phyloP scores from a whole-genome alignment of 257 asterid genomes.

The Petunia axillaris region DNA sequence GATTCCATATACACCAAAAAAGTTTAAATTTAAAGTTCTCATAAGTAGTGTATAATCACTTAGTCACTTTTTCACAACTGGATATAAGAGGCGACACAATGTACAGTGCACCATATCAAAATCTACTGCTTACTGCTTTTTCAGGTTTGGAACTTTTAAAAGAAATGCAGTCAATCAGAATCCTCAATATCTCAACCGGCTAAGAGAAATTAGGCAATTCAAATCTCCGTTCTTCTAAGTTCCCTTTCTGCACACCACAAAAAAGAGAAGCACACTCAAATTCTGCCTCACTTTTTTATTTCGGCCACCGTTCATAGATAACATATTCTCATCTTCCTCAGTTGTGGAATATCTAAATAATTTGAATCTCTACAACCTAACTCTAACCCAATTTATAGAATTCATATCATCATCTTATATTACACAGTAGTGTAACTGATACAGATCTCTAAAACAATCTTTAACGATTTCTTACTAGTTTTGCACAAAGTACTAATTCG shows the following conservation, averaged over 20 bases:
- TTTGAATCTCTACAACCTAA: neutral
- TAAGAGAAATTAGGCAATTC: neutral
- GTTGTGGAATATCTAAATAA: neutral
- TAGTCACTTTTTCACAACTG: neutral
- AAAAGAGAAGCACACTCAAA: neutral
- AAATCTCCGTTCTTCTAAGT: neutral
- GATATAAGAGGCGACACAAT: neutral
- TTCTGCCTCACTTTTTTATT: neutral
- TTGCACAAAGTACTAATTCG: neutral
- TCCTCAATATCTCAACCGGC: neutral
- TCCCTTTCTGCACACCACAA: neutral
- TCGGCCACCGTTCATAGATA: neutral
- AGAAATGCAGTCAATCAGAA: neutral
- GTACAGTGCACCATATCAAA: neutral
- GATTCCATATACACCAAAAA: neutral
- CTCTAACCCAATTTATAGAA: neutral
- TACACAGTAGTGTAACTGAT: neutral
- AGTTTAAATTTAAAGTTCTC: neutral
- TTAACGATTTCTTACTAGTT: neutral
- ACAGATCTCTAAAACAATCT: neutral
- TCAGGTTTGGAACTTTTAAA: neutral
- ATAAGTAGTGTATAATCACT: neutral
- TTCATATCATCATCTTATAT: conserved; percentile 7
- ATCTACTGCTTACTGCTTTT: neutral
- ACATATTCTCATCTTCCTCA: neutral